A percentile compares a stretch with the other conserved stretches of the same genome.
These are phyloP conservation scores for Podospora fimiseda DNA, from an alignment of 495 filamentous ascomycete genomes.

Conservation along the genomic window DNA sequence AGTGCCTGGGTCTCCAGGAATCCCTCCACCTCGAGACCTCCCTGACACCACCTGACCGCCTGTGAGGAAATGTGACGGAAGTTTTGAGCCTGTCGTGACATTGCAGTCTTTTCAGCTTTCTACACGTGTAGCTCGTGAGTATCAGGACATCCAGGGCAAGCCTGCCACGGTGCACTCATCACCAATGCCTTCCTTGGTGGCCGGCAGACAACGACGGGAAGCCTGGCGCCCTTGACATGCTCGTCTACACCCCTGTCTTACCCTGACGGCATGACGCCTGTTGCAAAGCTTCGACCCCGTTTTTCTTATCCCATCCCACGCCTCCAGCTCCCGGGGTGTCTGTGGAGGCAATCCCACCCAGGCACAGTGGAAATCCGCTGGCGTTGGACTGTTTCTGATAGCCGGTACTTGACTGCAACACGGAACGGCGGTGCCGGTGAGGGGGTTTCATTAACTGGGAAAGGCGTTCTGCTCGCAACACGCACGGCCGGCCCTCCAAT, in stretches of 20 bases:
- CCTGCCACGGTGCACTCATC: background rate
- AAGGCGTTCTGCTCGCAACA: background rate
- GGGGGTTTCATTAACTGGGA: background rate
- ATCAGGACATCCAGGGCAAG: background rate
- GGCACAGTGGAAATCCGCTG: background rate
- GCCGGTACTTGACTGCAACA: background rate
- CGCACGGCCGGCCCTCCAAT: background rate
- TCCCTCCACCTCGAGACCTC: background rate
- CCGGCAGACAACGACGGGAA: background rate
- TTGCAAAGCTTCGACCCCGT: background rate
- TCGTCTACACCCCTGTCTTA: background rate
- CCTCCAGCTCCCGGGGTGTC: slow-evolving; percentile 3
- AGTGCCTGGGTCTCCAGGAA: too few relatives aligned
- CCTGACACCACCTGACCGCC: slow-evolving; percentile 3
- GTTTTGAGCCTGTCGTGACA: background rate
- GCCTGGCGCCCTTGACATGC: background rate
- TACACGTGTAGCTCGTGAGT: background rate
- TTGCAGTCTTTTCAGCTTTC: background rate
- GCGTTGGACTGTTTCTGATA: background rate
- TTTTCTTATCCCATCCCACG: slow-evolving; percentile 3
- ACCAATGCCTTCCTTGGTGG: background rate
- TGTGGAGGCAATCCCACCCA: background rate
- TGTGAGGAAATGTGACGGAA: background rate
- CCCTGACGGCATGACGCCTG: slow-evolving; percentile 5
- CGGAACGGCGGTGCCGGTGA: background rate